Percentiles rank a stretch among this genome's conserved stretches.
phyloP scores from a whole-genome alignment of 2,329 filamentous ascomycete genomes.

The Gnomoniopsis smithogilvyi region DNA sequence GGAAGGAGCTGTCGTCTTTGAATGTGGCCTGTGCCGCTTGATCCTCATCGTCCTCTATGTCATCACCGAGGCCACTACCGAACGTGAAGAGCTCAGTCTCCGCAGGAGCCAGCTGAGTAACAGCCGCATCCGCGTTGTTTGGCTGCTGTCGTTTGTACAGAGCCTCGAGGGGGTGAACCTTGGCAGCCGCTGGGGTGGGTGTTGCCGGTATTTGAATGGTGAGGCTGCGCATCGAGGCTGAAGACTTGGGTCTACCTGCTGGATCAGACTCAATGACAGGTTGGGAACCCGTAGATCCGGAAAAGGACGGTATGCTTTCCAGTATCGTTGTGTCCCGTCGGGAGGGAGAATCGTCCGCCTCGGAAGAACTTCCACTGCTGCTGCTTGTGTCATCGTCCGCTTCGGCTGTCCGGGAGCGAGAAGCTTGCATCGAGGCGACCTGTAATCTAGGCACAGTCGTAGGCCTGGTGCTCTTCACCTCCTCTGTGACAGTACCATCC shows the following conservation, averaged over 20 bases:
- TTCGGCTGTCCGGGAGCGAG: constrained; percentile 6
- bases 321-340: neutral
- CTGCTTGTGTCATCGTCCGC: constrained; percentile 25
- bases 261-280: constrained; percentile 25
- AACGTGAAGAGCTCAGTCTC: constrained; percentile 70
- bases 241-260: constrained; percentile 43
- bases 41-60: constrained; percentile 33
- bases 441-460: constrained; percentile 24
- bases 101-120: constrained; percentile 33
- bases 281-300: neutral
- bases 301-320: neutral
- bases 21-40: constrained; percentile 30
- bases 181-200: constrained; percentile 38
- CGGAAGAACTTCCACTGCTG: constrained; percentile 22
- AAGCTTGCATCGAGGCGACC: constrained; percentile 12
- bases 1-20: constrained; percentile 29
- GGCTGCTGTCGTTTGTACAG: constrained; percentile 74
- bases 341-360: constrained; percentile 10
- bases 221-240: constrained; percentile 46
- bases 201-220: constrained; percentile 53
- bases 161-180: constrained; percentile 83
- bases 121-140: constrained; percentile 34
- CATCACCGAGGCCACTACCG: constrained; percentile 57
- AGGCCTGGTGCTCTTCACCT: constrained; percentile 37
- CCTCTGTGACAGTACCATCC: constrained; percentile 72